A percentile compares a stretch with the other conserved stretches of the same genome.
These are phyloP conservation scores for Hypoxylon intermedium DNA, from an alignment of 495 filamentous ascomycete species.

Conservation along the genomic window DNA sequence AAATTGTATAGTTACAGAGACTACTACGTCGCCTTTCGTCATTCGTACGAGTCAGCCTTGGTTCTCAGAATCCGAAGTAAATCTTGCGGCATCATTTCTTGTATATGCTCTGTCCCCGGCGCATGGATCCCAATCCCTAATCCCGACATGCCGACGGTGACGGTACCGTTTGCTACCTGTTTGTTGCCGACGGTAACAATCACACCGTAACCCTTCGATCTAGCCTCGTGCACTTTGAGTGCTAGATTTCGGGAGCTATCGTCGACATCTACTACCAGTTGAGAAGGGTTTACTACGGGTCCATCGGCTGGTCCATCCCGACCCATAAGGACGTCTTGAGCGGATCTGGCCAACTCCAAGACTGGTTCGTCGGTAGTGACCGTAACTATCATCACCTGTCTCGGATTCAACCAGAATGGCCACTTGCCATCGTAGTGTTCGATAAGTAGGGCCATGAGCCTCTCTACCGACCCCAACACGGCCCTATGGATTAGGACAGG, in stretches of 20 bases:
- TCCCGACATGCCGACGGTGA: conserved; percentile 46
- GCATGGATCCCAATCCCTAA: conserved; percentile 11
- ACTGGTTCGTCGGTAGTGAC: conserved; percentile 70
- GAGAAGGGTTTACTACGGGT: conserved; percentile 52
- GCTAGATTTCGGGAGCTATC: conserved; percentile 64
- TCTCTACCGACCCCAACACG: conserved; percentile 84
- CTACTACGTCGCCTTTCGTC: conserved; percentile 11
- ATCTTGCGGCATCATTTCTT: conserved; percentile 46
- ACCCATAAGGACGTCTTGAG: conserved; percentile 54
- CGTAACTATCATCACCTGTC: conserved; percentile 79
- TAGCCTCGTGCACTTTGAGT: conserved; percentile 77
- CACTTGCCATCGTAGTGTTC: conserved; percentile 83
- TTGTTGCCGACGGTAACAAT: conserved; percentile 75
- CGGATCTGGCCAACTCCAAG: conserved; percentile 61
- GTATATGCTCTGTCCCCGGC: conserved; percentile 7
- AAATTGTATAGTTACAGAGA: conserved; percentile 3
- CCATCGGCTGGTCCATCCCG: conserved; percentile 46
- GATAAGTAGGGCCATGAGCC: conserved; percentile 85
- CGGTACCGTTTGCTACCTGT: conserved; percentile 47
- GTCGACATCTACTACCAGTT: conserved; percentile 76
- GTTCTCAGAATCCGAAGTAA: conserved; percentile 43
- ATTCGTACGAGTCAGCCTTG: conserved; percentile 47
- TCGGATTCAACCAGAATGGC: conserved; percentile 92
- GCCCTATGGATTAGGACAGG: conserved; percentile 91
- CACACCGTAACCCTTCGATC: conserved; percentile 73